Base-by-base conservation (phyloP, 2,329 filamentous ascomycete genomes). In the Torrubiella hemipterigena region DNA sequence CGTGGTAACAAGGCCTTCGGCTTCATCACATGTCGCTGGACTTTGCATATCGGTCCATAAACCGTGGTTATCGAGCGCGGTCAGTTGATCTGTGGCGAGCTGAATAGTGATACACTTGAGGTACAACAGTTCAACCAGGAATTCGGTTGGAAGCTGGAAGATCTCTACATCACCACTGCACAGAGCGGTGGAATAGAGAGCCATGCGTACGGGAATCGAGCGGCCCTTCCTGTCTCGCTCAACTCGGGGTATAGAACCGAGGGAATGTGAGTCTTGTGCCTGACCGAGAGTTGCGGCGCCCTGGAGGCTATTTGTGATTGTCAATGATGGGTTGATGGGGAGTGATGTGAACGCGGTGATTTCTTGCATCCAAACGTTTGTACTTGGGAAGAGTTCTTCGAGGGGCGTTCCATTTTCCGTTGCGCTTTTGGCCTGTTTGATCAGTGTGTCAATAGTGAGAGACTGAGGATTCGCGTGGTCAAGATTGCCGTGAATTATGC, bases 161-260 rank as follows among this genome's bases (percentile, higher is more conserved):
- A 66, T 33, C 3, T 58, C 42, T 8, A 66, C 42, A 1, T 57
- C 54, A 4, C 54, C 50, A 1, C 52, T 46, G 1, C 86, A 48
- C 1, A 91, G 49, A 29, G 66, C 67, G 6, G 65, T 61, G 0
- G 74, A 69, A 49, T 86, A 94, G 29, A 79, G 63, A 1, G 79
- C 74, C 59, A 93, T 81, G 33, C 89, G 69, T 11, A 83, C 71
- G 1, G 84, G 74, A 32, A 81, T 63, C 3, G 84, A 84, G 19
- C 77, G 72, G 0, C 81, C 81, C 40, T 72, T 69, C 4, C 67
- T 60, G 48, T 94, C 86, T 26, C 78, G 65, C 19, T 58, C 48
- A 12, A 68, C 40, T 5, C 51, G 38, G 16, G 54, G 27, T 45
- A 35, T 35, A 3, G 29, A 13, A 23, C 34, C n/a, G n/a, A 39